phyloP scores from a whole-genome alignment of 176 grass and related monocot genomes.

The Microstegium vimineum region DNA sequence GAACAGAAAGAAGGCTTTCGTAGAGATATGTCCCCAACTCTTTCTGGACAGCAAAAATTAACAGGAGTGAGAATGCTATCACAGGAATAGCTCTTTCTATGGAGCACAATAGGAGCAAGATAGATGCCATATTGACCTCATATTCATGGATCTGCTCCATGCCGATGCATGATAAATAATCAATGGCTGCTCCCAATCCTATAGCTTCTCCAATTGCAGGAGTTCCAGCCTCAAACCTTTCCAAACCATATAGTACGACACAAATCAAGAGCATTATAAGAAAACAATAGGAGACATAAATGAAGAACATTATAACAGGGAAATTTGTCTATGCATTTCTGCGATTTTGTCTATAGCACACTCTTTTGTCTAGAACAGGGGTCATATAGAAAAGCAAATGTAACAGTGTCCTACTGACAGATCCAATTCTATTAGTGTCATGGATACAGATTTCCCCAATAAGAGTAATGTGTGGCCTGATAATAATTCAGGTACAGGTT shows the following conservation, averaged over 20 bases:
- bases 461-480: neutral
- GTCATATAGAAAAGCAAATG: neutral
- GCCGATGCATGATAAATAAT: constrained; percentile 73
- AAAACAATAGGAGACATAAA: no score
- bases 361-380: neutral
- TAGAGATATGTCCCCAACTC: constrained; percentile 11
- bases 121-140: constrained; percentile 41
- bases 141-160: constrained; percentile 87
- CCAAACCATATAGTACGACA: no score
- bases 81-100: constrained; percentile 25
- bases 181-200: constrained; percentile 76
- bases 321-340: neutral
- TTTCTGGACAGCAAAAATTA: neutral
- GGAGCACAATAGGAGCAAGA: no score
- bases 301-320: neutral
- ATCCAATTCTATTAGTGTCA: neutral
- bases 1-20: constrained; percentile 57
- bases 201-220: constrained; percentile 90
- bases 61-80: constrained; percentile 34
- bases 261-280: no score
- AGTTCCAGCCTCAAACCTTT: constrained; percentile 95
- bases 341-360: neutral
- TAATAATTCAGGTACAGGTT: neutral
- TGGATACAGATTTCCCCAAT: neutral
- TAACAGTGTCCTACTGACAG: neutral